These are phyloP conservation scores for Fusarium sp. DNA, from an alignment of 2,329 filamentous ascomycete species.

Conservation along the genomic window DNA sequence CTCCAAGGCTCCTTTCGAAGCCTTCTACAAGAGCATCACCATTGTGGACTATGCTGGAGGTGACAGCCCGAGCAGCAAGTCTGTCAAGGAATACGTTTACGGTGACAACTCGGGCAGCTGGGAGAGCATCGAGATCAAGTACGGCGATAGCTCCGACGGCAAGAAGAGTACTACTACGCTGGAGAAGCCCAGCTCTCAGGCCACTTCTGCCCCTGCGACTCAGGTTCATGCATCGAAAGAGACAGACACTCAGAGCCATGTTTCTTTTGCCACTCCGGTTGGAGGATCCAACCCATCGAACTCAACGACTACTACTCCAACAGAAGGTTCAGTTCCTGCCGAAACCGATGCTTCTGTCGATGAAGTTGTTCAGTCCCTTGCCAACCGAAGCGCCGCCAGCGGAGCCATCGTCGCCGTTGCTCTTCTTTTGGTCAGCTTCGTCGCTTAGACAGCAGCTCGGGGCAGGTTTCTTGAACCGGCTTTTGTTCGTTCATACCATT, in stretches of 20 bases:
- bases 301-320: background rate
- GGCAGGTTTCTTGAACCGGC: background rate
- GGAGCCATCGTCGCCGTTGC: background rate
- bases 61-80: conserved; percentile 49
- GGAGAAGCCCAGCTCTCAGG: background rate
- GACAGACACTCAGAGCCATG: background rate
- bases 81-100: conserved; percentile 55
- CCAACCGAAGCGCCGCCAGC: background rate
- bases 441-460: background rate
- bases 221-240: background rate
- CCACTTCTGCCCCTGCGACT: background rate
- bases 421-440: background rate
- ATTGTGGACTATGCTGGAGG: conserved; percentile 61
- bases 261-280: background rate
- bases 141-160: background rate
- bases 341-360: background rate
- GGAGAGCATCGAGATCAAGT: conserved; percentile 57
- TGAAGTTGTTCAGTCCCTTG: background rate
- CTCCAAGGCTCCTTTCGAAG: conserved; percentile 57
- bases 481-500: background rate
- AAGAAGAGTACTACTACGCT: background rate
- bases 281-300: background rate
- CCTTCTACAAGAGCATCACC: conserved; percentile 62
- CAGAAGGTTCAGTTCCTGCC: background rate
- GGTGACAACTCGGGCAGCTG: conserved; percentile 57